Base-by-base conservation (phyloP, 306 rosid species). In the Acacia melanoxylon region DNA sequence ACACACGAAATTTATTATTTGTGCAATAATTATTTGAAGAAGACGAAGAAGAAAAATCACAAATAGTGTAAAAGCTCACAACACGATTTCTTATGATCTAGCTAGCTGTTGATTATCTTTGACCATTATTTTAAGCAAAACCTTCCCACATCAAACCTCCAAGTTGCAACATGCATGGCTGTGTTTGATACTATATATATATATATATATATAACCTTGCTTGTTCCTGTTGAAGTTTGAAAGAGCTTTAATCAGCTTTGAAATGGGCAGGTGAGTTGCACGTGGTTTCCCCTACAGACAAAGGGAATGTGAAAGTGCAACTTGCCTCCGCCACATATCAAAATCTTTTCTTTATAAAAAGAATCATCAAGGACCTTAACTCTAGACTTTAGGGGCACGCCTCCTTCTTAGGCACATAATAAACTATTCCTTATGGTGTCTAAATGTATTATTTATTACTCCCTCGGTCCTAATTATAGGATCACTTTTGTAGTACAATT, bases 271-370 rank as follows among this genome's bases (percentile, higher is more conserved):
- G 61, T 45, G 76, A 72, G 7, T 0, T 12, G 59, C 76, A 72
- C 76, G 76, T 72, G 76, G 40, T 72, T 45, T 45, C 8, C 59
- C 76, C 76, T 25, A 15, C 75, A 71, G 75, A 44, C 76, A 72
- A 46, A 45, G 58, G 76, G 76, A 72, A 72, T 45, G 76, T 46
- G 76, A 72, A 72, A 46, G 61, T 45, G 76, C 24, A 72, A 72
- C 76, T 42, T 46, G 59, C 76, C 59, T 72, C 42, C 13, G 31
- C 76, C 40, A 71, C 12, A 72, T 14, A 10, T 45, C 58, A 45
- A 22, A 35, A 11, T 45, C 75, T 13, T 44, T 37, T 41, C 8
- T 41, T 71, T 44, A 71, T 24, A 25, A 24, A 44, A 71, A 72
- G 76, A 72, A 72, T 72, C 75, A 45, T 51, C n/a, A 71, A 27